A percentile compares a stretch with the other conserved stretches of the same genome.
phyloP scores from a whole-genome alignment of 257 asterid genomes.

The Pogostemon cablin region DNA sequence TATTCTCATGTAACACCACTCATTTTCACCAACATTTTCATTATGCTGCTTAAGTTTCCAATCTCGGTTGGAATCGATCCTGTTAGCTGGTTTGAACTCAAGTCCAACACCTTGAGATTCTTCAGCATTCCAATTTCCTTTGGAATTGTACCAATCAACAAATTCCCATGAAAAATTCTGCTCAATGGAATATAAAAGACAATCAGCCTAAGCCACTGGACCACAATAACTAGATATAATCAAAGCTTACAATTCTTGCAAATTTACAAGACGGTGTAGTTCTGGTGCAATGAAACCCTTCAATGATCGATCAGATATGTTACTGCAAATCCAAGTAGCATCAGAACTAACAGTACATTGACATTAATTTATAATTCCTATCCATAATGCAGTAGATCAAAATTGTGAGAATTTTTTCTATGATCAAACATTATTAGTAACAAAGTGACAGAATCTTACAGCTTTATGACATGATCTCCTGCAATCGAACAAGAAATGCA shows the following conservation, averaged over 20 bases:
- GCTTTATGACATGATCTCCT: slow-evolving; percentile 70
- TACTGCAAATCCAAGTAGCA: slow-evolving; percentile 55
- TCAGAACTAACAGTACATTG: neutral
- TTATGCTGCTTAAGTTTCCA: slow-evolving; percentile 64
- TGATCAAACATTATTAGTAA: slow-evolving; percentile 15
- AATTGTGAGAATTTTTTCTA: neutral
- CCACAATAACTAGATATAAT: neutral
- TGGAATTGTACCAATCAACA: slow-evolving; percentile 73
- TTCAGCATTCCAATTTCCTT: slow-evolving; percentile 72
- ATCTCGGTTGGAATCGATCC: slow-evolving; percentile 77
- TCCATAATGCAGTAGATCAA: neutral
- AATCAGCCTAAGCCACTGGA: slow-evolving; percentile 20
- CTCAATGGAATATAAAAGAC: slow-evolving; percentile 17
- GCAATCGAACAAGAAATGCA: slow-evolving; percentile 71
- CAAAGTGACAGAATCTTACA: slow-evolving; percentile 55
- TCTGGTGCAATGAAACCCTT: slow-evolving; percentile 84
- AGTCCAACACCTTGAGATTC: slow-evolving; percentile 72
- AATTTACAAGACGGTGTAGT: slow-evolving; percentile 49
- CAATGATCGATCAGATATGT: slow-evolving; percentile 68
- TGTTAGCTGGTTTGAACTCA: slow-evolving; percentile 71
- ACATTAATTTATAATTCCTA: too few species aligned
- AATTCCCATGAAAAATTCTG: slow-evolving; percentile 80
- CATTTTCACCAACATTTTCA: slow-evolving; percentile 63
- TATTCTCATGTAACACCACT: slow-evolving; percentile 8
- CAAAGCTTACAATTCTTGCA: slow-evolving; percentile 80